Evolutionary conservation across 2,329 filamentous ascomycete species (phyloP), one percentile per base, ranked within the genome.

Genomic region (Bertia moriformis): DNA sequence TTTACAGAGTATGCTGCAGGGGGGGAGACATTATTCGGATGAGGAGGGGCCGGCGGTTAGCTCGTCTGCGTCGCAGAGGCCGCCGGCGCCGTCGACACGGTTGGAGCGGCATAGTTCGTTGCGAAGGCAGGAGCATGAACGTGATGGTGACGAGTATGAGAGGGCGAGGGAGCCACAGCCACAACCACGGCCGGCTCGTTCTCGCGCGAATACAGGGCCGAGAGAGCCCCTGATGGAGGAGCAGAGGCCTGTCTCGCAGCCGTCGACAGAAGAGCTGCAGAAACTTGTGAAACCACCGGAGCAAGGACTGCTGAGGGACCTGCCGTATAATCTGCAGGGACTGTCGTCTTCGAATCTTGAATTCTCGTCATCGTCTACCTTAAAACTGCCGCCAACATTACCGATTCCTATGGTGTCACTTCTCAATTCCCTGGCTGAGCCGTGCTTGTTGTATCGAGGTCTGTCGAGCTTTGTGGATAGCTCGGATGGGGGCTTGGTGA

Each of bases 241-340:
- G 10, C 24, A 29, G 24, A 29, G n/a, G 24, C 10, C 24, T n/a
- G n/a, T n/a, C n/a, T n/a, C 24, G 10, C 24, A 29, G 24, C n/a
- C 24, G n/a, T 29, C n/a, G 10, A 10, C 24, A 29, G 24, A 29
- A 10, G n/a, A 29, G 10, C n/a, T 29, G 10, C 10, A 29, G 24
- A 29, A 29, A n/a, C 24, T n/a, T n/a, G n/a, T n/a, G n/a, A n/a
- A n/a, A 29, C 24, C 24, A 10, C 24, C 74, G 1, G 83, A 88
- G 53, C 68, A 71, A 18, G 67, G 69, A 14, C 66, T 88, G 12
- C 61, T 88, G 17, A 72, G 82, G 47, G 89, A 96, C 52, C 65
- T 96, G 3, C 88, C 91, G 0, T 96, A 91, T 52, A 95, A 88
- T 1, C 66, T 96, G 0, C 91, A 96, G 58, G 91, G 91, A 0